Percentiles rank a stretch among this genome's conserved stretches.
Evolutionary conservation across 208 protist genomes (phyloP).

Genomic region (Acanthamoeba healyi): DNA sequence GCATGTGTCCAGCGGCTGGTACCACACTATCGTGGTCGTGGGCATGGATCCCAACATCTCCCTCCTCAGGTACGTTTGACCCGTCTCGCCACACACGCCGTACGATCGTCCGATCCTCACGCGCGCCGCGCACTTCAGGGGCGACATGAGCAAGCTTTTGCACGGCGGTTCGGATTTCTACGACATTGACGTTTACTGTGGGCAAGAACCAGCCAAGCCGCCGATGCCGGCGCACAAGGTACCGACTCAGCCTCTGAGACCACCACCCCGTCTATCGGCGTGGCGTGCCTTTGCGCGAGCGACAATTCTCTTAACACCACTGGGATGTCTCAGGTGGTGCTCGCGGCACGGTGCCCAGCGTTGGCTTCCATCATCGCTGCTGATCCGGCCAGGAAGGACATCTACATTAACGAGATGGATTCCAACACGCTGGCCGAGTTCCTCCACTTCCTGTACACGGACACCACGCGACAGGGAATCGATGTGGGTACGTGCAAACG

Average conservation of each 20-base stretch:
- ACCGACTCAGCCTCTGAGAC: background rate
- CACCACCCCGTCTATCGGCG: no score
- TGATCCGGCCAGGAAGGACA: background rate
- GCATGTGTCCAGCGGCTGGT: slow-evolving; percentile 13
- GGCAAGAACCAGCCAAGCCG: background rate
- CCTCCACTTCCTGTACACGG: slow-evolving; percentile 39
- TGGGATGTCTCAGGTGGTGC: slow-evolving; percentile 16
- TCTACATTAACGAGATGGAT: slow-evolving; percentile 3
- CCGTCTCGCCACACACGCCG: no score
- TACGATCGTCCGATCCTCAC: no score
- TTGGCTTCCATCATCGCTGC: background rate
- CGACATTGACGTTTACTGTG: background rate
- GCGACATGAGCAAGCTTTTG: slow-evolving; percentile 16
- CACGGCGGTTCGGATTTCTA: background rate
- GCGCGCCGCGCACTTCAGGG: background rate
- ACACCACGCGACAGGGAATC: background rate
- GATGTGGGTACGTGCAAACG: background rate
- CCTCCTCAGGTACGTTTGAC: background rate
- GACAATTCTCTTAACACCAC: no score
- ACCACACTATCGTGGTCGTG: slow-evolving; percentile 38
- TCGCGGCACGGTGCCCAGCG: background rate
- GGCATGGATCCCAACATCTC: slow-evolving; percentile 53
- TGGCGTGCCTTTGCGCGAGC: no score
- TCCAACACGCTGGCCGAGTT: slow-evolving; percentile 7
- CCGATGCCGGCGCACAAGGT: background rate